phyloP scores from a whole-genome alignment of 345 rosid genomes.

The Ailanthus altissimus region DNA sequence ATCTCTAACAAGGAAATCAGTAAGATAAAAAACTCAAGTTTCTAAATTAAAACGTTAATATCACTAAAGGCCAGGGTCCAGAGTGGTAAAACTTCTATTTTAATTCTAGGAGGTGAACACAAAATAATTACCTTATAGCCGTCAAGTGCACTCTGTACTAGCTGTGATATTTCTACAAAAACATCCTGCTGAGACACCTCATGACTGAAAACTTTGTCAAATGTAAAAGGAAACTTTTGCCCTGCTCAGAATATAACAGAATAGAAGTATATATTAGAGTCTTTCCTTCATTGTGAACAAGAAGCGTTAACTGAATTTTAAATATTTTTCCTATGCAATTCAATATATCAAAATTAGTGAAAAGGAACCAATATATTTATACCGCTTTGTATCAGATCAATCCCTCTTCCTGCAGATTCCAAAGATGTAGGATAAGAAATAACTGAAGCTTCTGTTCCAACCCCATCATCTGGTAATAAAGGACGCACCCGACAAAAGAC shows the following conservation, averaged over 20 bases:
- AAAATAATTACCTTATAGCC: slow-evolving; percentile 75
- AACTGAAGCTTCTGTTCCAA: slow-evolving; percentile 48
- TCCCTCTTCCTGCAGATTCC: slow-evolving; percentile 77
- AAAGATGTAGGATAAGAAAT: slow-evolving; percentile 68
- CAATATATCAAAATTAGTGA: not conserved
- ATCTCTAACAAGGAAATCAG: not conserved
- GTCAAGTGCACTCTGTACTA: slow-evolving; percentile 94
- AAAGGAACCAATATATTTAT: slow-evolving; percentile 5
- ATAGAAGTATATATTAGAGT: not conserved
- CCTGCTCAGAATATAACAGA: slow-evolving; percentile 43
- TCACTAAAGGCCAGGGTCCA: not conserved
- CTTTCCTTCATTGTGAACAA: not conserved
- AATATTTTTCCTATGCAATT: not conserved
- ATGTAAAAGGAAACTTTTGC: slow-evolving; percentile 78
- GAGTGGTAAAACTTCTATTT: not conserved
- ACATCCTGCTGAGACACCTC: slow-evolving; percentile 88
- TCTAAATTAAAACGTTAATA: not conserved
- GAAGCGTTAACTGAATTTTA: not conserved
- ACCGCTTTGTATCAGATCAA: slow-evolving; percentile 84
- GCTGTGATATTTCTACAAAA: slow-evolving; percentile 87
- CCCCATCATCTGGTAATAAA: slow-evolving; percentile 70
- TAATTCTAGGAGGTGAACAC: not conserved
- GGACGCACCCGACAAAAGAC: slow-evolving; percentile 97
- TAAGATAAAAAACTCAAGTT: not conserved
- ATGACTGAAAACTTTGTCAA: slow-evolving; percentile 86